These are phyloP conservation scores for Sugiyamaella marilandica DNA, from an alignment of 805 yeast species.

Conservation along the genomic window DNA sequence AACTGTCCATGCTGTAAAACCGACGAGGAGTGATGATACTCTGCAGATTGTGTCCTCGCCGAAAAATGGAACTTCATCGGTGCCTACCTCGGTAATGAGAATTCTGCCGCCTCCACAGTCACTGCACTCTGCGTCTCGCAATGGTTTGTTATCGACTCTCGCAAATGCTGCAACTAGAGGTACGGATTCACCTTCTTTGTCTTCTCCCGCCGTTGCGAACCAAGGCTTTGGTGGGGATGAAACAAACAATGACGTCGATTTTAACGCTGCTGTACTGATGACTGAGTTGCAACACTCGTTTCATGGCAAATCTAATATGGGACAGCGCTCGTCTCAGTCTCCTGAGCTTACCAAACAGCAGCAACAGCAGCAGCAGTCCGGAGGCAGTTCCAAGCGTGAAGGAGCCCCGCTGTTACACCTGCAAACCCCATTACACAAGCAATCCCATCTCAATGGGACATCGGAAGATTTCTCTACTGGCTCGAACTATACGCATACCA, in stretches of 20 bases:
- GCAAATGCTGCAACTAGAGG: slow-evolving; percentile 12
- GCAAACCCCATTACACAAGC: slow-evolving; percentile 1
- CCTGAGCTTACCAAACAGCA: background rate
- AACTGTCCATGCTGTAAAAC: slow-evolving; percentile 54
- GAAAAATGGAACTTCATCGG: background rate
- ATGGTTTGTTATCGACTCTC: slow-evolving; percentile 7
- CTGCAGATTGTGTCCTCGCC: slow-evolving; percentile 1
- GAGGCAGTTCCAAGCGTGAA: background rate
- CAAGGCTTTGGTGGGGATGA: background rate
- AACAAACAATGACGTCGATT: slow-evolving; percentile 15
- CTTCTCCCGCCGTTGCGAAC: background rate
- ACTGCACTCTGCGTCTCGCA: background rate
- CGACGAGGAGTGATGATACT: slow-evolving; percentile 1
- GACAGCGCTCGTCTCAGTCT: background rate
- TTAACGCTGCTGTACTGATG: slow-evolving; percentile 24
- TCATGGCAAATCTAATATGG: slow-evolving; percentile 3
- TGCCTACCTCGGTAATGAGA: background rate
- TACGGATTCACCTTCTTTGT: background rate
- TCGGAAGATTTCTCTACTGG: background rate
- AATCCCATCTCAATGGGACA: background rate
- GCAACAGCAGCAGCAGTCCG: slow-evolving; percentile 5
- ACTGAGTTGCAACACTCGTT: slow-evolving; percentile 23
- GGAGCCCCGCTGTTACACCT: slow-evolving; percentile 4
- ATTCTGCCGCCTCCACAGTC: slow-evolving; percentile 1
- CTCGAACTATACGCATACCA: background rate